phyloP scores from a whole-genome alignment of 2,329 filamentous ascomycete species.

The Stagonosporopsis tanaceti region DNA sequence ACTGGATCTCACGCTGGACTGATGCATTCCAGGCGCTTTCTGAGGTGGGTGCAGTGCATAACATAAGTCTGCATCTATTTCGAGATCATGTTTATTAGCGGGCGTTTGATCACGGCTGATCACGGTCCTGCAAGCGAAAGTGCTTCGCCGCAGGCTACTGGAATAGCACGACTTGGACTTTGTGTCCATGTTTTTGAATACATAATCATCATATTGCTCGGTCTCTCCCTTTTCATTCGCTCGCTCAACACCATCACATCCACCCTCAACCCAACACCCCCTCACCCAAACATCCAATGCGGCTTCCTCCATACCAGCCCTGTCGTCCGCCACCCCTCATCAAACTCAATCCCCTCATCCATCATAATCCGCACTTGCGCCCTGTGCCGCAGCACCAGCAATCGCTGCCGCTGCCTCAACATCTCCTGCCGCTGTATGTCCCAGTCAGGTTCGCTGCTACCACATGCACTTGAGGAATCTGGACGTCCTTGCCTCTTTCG shows the following conservation, averaged over 20 bases:
- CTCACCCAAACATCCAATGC: slow-evolving; percentile 10
- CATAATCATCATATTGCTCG: background rate
- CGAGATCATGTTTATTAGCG: background rate
- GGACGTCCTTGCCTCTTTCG: slow-evolving; percentile 1
- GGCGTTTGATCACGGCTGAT: slow-evolving; percentile 2
- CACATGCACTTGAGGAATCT: background rate
- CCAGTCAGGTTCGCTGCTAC: slow-evolving; percentile 1
- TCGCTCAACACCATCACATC: no score
- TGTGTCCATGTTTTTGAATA: background rate
- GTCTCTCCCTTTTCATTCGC: no score
- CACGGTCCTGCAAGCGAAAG: slow-evolving; percentile 13
- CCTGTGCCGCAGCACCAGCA: background rate
- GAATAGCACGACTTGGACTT: background rate
- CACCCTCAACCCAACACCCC: no score
- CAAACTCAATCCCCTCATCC: background rate
- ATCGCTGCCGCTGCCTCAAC: no score
- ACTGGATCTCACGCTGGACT: slow-evolving; percentile 15
- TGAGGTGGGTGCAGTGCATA: background rate
- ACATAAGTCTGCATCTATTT: background rate
- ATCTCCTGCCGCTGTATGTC: background rate
- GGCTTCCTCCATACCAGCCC: slow-evolving; percentile 7
- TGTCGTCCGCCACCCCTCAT: background rate
- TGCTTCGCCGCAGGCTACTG: slow-evolving; percentile 11
- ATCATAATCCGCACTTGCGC: background rate
- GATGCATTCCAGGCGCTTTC: background rate